These are phyloP conservation scores for Alternaria hordeiaustralica DNA, from an alignment of 2,329 filamentous ascomycete species.

Conservation along the genomic window DNA sequence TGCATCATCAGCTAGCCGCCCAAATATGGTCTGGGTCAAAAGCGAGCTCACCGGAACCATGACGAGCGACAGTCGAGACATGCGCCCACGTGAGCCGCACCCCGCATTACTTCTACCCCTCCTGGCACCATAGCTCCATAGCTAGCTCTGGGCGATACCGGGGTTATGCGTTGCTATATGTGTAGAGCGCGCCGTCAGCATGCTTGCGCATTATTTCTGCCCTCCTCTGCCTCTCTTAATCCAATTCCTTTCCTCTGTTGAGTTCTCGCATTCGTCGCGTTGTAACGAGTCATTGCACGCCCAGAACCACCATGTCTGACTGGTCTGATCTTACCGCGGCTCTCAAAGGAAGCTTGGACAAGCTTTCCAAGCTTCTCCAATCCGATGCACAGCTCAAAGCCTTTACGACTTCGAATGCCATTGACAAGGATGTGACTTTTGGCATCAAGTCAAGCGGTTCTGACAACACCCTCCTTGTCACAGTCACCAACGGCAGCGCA, in stretches of 20 bases:
- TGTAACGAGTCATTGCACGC: background rate
- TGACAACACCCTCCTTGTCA: conserved; percentile 44
- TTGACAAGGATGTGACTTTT: conserved; percentile 42
- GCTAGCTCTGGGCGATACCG: conserved; percentile 8
- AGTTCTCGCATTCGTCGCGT: background rate
- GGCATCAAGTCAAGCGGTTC: conserved; percentile 46
- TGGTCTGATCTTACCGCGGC: conserved; percentile 45
- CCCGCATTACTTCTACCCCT: conserved; percentile 39
- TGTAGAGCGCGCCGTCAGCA: conserved; percentile 6
- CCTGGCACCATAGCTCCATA: conserved; percentile 36
- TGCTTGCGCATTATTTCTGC: background rate
- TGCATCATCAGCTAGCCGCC: conserved; percentile 13
- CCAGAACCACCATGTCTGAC: conserved; percentile 28
- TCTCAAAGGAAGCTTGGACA: conserved; percentile 39
- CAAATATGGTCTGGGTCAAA: conserved; percentile 1
- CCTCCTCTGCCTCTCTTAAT: background rate
- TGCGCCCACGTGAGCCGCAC: conserved; percentile 32
- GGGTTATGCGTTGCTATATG: conserved; percentile 16
- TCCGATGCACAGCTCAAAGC: conserved; percentile 45
- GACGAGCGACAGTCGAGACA: conserved; percentile 22
- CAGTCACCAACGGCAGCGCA: conserved; percentile 39
- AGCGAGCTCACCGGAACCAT: conserved; percentile 9
- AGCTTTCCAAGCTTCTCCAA: conserved; percentile 40
- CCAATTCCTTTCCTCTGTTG: background rate
- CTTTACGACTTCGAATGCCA: conserved; percentile 45